Conservation (phyloP, 768 basidiomycete species). For the Leccinellum rugosiceps region DNA sequence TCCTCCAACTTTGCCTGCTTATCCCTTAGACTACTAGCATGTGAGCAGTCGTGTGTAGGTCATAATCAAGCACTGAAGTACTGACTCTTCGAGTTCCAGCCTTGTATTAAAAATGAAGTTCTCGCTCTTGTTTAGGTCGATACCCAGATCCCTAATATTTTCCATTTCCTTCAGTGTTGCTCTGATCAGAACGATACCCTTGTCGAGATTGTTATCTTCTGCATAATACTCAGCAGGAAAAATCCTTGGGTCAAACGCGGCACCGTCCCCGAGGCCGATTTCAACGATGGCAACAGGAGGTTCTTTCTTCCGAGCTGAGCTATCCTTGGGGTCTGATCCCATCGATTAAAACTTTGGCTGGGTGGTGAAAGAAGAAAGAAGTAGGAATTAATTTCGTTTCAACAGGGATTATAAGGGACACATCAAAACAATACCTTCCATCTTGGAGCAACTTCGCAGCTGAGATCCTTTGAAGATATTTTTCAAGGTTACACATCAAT, state of each 20-base stretch:
- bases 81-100: background rate
- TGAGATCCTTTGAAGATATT: no score
- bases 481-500: no score
- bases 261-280: background rate
- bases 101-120: conserved; percentile 2
- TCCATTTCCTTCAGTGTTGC: conserved; percentile 9
- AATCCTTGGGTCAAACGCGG: background rate
- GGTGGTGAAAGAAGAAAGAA: background rate
- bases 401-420: no score
- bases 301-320: no score
- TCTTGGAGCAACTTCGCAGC: no score
- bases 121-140: background rate
- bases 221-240: background rate
- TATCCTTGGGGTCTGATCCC: no score
- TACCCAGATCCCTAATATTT: background rate
- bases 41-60: background rate
- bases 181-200: background rate
- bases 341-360: background rate
- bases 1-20: background rate
- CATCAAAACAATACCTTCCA: no score
- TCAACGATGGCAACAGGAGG: background rate
- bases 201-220: background rate
- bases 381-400: no score
- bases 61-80: background rate
- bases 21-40: background rate